Base-by-base conservation (phyloP, 345 rosid genomes). In the Zanthoxylum bungeanum region DNA sequence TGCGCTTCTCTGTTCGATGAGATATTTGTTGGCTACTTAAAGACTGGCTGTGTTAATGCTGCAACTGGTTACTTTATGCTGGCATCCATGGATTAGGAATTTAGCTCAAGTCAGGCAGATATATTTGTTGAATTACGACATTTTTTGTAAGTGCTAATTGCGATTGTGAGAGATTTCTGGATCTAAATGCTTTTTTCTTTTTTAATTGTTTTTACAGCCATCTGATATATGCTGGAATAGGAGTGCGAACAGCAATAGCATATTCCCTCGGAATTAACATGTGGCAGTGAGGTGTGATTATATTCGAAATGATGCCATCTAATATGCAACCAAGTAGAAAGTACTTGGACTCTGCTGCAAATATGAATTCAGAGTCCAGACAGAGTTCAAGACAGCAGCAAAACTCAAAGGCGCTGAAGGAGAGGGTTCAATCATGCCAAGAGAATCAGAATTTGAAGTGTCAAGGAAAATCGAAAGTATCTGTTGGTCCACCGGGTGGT, bases 301-400 rank as follows among this genome's bases (percentile, higher is more conserved):
- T 11, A 50, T 68, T 51, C 51, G 57, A 63, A 25, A 53, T 22
- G 39, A 76, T 68, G 68, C 9, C 81, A 58, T 76, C 75, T 27
- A 67, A 75, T 74, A 50, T 63, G 63, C 39, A 72, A 73, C 72
- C 66, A 67, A 75, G 77, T 66, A 51, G 65, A 40, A 69, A 47
- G 37, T 34, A 21, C 60, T 49, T 60, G 2, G 72, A 56, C 60
- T 21, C 57, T 64, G 42, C 50, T 39, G 14, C 74, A 68, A 69
- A 70, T 65, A 83, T 70, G 87, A 82, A 64, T 82, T 57, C 17
- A 36, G 84, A 78, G 69, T 62, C 73, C 25, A 81, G 79, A 74
- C 82, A 60, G 72, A 72, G 79, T 60, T 78, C 83, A 33, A 80
- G 74, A 52, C 77, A 68, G 60, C 81, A 63, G 61, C 73, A 71